A percentile compares a stretch with the other conserved stretches of the same genome.
phyloP scores from a whole-genome alignment of 345 rosid genomes.

The Populus pruinosa region DNA sequence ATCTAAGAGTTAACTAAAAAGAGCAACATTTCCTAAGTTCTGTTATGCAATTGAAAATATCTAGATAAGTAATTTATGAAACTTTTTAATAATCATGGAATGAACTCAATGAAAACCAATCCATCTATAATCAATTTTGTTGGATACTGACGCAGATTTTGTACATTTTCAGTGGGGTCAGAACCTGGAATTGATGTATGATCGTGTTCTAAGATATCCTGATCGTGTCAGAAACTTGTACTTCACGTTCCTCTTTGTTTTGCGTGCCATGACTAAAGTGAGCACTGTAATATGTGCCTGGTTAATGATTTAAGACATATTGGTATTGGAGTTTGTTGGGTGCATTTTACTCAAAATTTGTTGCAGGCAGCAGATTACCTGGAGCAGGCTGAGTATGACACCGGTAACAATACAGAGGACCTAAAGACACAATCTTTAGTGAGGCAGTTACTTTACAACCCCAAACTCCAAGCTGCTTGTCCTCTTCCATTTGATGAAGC shows the following conservation, averaged over 20 bases:
- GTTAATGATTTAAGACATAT: neutral
- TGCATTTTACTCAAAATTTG: neutral
- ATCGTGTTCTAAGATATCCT: constrained; percentile 79
- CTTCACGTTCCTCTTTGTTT: constrained; percentile 89
- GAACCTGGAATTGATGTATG: constrained; percentile 73
- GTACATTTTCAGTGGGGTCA: constrained; percentile 72
- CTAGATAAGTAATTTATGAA: neutral
- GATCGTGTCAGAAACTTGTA: constrained; percentile 85
- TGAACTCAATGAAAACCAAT: neutral
- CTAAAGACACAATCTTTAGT: constrained; percentile 69
- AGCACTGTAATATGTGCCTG: neutral
- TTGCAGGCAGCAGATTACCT: constrained; percentile 30
- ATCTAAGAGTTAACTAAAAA: neutral
- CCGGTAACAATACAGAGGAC: constrained; percentile 79
- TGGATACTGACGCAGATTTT: neutral
- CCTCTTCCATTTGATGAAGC: constrained; percentile 98
- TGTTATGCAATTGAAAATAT: neutral
- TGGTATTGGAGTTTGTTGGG: neutral
- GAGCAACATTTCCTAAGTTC: neutral
- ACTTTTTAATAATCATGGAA: neutral
- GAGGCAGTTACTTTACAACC: constrained; percentile 66
- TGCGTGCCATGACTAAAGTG: constrained; percentile 85
- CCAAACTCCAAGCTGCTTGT: constrained; percentile 82
- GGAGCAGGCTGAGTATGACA: constrained; percentile 81
- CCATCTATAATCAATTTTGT: neutral